Evolutionary conservation across 768 basidiomycete species (phyloP), one percentile per base, ranked within the genome.

Genomic region (Leucogyrophana mollusca): DNA sequence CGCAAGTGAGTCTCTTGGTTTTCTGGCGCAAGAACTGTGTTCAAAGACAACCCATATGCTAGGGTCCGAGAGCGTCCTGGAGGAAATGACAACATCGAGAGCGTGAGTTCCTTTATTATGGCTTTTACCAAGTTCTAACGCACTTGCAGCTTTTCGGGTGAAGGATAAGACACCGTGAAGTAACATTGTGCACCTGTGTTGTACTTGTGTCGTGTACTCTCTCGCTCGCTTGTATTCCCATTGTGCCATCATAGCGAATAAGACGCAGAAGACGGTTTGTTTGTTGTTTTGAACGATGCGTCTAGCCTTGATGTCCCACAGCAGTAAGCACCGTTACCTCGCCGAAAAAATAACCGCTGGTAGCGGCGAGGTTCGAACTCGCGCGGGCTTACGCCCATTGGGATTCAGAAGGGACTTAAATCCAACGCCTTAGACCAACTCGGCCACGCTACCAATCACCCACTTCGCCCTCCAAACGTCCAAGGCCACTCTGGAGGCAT

Each of bases 371-470:
- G 82, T 85, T 87, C 85, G 85, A 87, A 88, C 86, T 87, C 86
- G 83, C 85, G 86, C 84, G 85, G 83, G 74, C 76, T 80, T 75
- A 32, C 82, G 76, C 80, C 83, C 84, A 86, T 86, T 85, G 83
- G 85, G 83, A 87, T 77, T 80, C 84, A 83, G 59, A 66, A 57
- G 24, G 45, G 18, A 53, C 85, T 87, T 88, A 87, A 87, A 85
- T 85, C 85, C 84, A 85, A 87, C 85, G 82, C 85, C 85, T 87
- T 87, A 86, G 83, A 86, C 84, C 85, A 71, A 85, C 85, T 87
- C 85, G 85, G 85, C 82, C 85, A 87, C 81, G 78, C 79, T 81
- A 73, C 74, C 74, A 52, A 70, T 57, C 64, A 48, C 27, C 52
- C 51, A 27, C 45, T 0, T 6, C 6, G 27, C 27, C 27, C 27